Evolutionary conservation across 495 filamentous ascomycete genomes (phyloP), one percentile per base, ranked within the genome.

Genomic region (Umbilicaria muhlenbergii): DNA sequence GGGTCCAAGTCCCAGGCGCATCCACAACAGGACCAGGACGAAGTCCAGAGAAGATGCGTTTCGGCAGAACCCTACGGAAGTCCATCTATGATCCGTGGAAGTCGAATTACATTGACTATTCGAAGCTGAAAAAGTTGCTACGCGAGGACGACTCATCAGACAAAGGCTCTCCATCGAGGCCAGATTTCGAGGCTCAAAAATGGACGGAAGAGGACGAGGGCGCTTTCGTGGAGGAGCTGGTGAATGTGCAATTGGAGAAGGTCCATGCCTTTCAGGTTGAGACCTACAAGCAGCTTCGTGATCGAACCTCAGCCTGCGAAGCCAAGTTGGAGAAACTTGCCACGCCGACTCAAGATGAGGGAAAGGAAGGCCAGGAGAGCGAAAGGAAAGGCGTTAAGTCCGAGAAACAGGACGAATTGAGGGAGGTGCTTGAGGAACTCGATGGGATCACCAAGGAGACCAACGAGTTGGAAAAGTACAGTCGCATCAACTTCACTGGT

Each of bases 121-220:
- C 69, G 47, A 93, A 88, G 68, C 76, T 98, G 38, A 96, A 98
- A 67, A 67, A 71, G 43, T 73, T 98, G 34, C 65, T 98, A 35
- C 77, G 83, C 24, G 91, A 98, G 52, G 75, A 81, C 44, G 65
- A 68, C 44, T 45, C 52, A 11, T 53, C 51, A 36, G 67, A 73
- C n/a, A 70, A 73, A 12, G 70, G 79, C 8, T 65, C 70, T 47
- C 58, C 62, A 4, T 28, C 24, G 24, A 28, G 24, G 52, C 66
- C 63, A 63, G 66, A 70, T 41, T 65, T 66, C 6, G 72, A 75
- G 6, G 59, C 64, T 32, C 53, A 63, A 36, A 56, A 65, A 32
- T 98, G 91, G 91, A 96, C 92, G 32, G 86, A 94, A 47, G 78
- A 86, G n/a, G 91, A 98, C 62, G 91, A 96, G 67, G 80, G 80